Conservation (phyloP, 1,284 basidiomycete species). For the Rugosomyces carneus region DNA sequence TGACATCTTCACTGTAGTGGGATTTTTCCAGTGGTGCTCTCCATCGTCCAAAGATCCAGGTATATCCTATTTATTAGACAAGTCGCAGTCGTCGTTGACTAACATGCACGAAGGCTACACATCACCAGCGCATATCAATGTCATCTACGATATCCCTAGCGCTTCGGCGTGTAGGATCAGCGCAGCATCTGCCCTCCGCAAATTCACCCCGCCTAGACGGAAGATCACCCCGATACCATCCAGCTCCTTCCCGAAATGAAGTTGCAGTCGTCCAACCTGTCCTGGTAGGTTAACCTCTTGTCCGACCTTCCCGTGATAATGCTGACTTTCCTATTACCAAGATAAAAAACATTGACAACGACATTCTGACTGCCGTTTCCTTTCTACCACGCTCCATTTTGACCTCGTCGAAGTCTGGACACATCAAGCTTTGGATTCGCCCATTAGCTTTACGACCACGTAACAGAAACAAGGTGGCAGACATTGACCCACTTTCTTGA, state of each 20-base stretch:
- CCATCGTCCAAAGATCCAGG: slow-evolving; percentile 66
- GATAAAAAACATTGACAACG: slow-evolving; percentile 76
- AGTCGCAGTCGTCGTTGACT: background rate
- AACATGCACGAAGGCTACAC: slow-evolving; percentile 29
- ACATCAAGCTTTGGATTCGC: slow-evolving; percentile 79
- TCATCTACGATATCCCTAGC: slow-evolving; percentile 69
- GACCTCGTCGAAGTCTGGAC: slow-evolving; percentile 67
- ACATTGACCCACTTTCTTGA: slow-evolving; percentile 13
- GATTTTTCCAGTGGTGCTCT: slow-evolving; percentile 82
- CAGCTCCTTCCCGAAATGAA: slow-evolving; percentile 83
- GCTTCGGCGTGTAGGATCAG: slow-evolving; percentile 53
- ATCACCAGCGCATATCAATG: slow-evolving; percentile 68
- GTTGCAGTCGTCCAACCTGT: slow-evolving; percentile 90
- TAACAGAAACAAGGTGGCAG: slow-evolving; percentile 20
- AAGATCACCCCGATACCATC: slow-evolving; percentile 61
- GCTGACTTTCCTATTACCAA: slow-evolving; percentile 25
- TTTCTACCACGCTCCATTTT: slow-evolving; percentile 75
- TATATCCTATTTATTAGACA: slow-evolving; percentile 17
- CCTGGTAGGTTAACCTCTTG: slow-evolving; percentile 41
- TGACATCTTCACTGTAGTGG: slow-evolving; percentile 50
- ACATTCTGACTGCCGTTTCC: slow-evolving; percentile 62
- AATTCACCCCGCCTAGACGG: slow-evolving; percentile 29
- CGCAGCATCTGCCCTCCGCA: slow-evolving; percentile 44
- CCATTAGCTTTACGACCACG: slow-evolving; percentile 49
- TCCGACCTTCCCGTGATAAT: background rate